Base-by-base conservation (phyloP, 805 yeast species). In the Metschnikowia cubensis region DNA sequence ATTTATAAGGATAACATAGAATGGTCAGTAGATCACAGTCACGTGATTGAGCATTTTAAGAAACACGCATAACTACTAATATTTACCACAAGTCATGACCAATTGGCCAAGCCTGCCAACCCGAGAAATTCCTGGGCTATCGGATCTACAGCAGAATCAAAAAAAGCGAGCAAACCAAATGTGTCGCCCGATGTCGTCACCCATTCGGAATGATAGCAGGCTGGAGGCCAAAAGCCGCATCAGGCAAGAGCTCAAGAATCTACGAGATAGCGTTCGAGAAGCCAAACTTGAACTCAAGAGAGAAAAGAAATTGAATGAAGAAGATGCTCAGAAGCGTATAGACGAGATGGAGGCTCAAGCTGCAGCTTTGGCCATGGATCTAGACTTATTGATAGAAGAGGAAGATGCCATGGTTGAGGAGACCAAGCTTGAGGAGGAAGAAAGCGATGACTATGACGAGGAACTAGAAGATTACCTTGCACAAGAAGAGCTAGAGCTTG, bases 111-210 rank as follows among this genome's bases (percentile, higher is more conserved):
- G 60, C 48, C 50, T 55, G 17, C 61, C 61, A 2, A 39, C 43
- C 18, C 41, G 51, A 6, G 48, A 42, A n/a, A 10, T 14, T 18
- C 36, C 47, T n/a, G 33, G 49, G 3, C 42, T 56, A 21, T 37
- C 45, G 6, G 51, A 48, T 8, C 41, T 51, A 11, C 53, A 52
- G 33, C 47, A 47, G 8, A 37, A 49, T n/a, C 60, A 56, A 42
- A 36, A 36, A 8, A 42, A 37, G 34, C 51, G 61, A 7, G 54
- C 54, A 4, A 32, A 20, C 14, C 45, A 41, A 18, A 55, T 53
- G 6, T 51, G 48, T 25, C 54, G 48, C 22, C 61, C 61, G 5
- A 49, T 58, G 58, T 51, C 55, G 36, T 53, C 59, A 17, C 61
- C 61, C 6, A 29, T 49, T 13, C 44, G 44, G 31, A n/a, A 25